Conservation (phyloP, 108 stramenopile species). For the Discostella pseudostelligera region DNA sequence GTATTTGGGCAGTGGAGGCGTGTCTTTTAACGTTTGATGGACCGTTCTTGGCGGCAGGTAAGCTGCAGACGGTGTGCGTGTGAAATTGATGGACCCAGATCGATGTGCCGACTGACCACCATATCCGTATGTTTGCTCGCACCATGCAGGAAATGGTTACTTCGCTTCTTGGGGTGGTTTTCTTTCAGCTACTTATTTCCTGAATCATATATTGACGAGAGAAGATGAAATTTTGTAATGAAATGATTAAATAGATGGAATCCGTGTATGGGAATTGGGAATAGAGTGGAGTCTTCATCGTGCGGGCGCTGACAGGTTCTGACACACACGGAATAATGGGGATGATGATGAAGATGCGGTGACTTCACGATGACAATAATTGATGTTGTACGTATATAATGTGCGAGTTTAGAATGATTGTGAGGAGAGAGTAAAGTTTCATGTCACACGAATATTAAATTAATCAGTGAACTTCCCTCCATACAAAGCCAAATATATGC, state of each 20-base stretch:
- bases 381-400: too few relatives aligned
- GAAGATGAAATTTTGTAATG: conserved; percentile 39
- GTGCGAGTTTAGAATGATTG: too few relatives aligned
- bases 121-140: background rate
- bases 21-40: conserved; percentile 52
- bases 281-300: background rate
- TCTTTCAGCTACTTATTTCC: conserved; percentile 28
- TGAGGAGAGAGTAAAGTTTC: too few relatives aligned
- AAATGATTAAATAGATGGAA: background rate
- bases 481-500: too few relatives aligned
- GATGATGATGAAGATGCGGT: too few relatives aligned
- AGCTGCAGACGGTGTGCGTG: background rate
- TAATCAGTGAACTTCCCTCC: too few relatives aligned
- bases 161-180: conserved; percentile 64
- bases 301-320: too few relatives aligned
- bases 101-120: background rate
- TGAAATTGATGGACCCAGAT: background rate
- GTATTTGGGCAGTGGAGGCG: conserved; percentile 28
- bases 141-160: conserved; percentile 58
- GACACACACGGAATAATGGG: too few relatives aligned
- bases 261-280: background rate
- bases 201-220: conserved; percentile 16
- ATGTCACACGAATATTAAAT: too few relatives aligned
- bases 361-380: too few relatives aligned
- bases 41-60: conserved; percentile 51